Evolutionary conservation across 1,139 yeast genomes (phyloP).

Genomic region (Nakaseomyces bracarensis): DNA sequence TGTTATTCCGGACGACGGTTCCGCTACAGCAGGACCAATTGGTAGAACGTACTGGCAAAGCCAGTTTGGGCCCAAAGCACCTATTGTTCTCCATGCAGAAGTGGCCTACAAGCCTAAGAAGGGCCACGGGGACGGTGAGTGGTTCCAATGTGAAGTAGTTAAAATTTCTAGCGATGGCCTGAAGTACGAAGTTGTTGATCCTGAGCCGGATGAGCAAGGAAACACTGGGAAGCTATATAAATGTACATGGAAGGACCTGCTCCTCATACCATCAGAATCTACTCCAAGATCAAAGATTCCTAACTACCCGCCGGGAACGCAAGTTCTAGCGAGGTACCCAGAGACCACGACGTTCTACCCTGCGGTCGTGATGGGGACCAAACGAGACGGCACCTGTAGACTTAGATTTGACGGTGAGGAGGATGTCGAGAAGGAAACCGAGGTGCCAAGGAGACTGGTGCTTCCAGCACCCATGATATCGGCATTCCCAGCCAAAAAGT

Average conservation of each 20-base stretch:
- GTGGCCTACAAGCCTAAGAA: slow-evolving; percentile 78
- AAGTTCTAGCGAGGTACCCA: slow-evolving; percentile 89
- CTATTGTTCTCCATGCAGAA: slow-evolving; percentile 61
- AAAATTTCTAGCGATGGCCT: slow-evolving; percentile 69
- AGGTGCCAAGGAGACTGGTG: slow-evolving; percentile 77
- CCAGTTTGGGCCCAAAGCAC: slow-evolving; percentile 50
- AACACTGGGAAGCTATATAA: slow-evolving; percentile 84
- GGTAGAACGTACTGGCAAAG: slow-evolving; percentile 34
- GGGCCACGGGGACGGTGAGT: slow-evolving; percentile 64
- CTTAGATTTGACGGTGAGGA: slow-evolving; percentile 94
- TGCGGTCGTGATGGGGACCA: slow-evolving; percentile 79
- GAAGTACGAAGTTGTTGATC: slow-evolving; percentile 81
- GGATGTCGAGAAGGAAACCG: slow-evolving; percentile 91
- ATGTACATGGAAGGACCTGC: slow-evolving; percentile 72
- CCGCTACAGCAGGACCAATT: slow-evolving; percentile 6
- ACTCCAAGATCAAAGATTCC: slow-evolving; percentile 39
- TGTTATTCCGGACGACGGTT: not conserved
- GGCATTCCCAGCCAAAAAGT: slow-evolving; percentile 8
- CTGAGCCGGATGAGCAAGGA: slow-evolving; percentile 92
- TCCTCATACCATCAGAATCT: slow-evolving; percentile 55
- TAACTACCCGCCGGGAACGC: slow-evolving; percentile 64
- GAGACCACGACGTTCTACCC: slow-evolving; percentile 96
- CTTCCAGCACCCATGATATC: slow-evolving; percentile 53
- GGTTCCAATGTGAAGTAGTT: slow-evolving; percentile 94
- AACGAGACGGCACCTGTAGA: slow-evolving; percentile 66